phyloP scores from a whole-genome alignment of 2,329 filamentous ascomycete genomes.

The Rasamsonia emersonii region DNA sequence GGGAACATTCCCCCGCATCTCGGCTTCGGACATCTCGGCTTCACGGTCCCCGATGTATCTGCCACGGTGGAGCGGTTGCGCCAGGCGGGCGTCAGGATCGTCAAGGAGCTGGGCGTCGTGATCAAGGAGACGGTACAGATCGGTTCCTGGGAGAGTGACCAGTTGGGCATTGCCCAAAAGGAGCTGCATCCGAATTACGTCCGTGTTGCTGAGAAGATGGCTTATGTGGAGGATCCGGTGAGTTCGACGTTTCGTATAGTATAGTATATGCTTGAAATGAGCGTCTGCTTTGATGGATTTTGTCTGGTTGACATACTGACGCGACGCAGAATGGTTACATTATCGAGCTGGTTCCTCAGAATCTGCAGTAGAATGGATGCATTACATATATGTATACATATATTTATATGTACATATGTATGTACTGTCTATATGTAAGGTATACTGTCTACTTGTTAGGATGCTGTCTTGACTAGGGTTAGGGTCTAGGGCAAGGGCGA shows the following conservation, averaged over 20 bases:
- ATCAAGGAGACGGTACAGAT: conserved; percentile 22
- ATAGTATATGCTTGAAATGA: too few species aligned
- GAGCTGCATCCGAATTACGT: conserved; percentile 27
- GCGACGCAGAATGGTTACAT: conserved; percentile 24
- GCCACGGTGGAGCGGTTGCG: conserved; percentile 22
- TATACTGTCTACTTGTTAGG: too few species aligned
- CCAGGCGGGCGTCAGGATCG: conserved; percentile 19
- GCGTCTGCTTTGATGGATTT: neutral
- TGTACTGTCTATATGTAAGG: too few species aligned
- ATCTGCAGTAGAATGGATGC: too few species aligned
- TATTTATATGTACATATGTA: too few species aligned
- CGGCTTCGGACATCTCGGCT: conserved; percentile 31
- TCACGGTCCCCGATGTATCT: conserved; percentile 29
- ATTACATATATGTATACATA: too few species aligned
- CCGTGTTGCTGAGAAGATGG: conserved; percentile 27
- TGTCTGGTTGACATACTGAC: conserved; percentile 3
- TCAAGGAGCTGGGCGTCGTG: conserved; percentile 27
- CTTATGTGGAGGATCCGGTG: conserved; percentile 32
- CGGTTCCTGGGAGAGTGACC: conserved; percentile 25
- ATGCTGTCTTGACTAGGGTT: too few species aligned
- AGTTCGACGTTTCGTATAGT: conserved; percentile 12
- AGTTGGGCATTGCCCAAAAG: conserved; percentile 20
- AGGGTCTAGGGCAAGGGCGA: too few species aligned
- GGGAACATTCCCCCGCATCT: conserved; percentile 27
- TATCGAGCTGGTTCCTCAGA: conserved; percentile 25